A percentile compares a stretch with the other conserved stretches of the same genome.
These are phyloP conservation scores for Talaromyces sp. DNA, from an alignment of 2,329 filamentous ascomycete genomes.

Conservation along the genomic window DNA sequence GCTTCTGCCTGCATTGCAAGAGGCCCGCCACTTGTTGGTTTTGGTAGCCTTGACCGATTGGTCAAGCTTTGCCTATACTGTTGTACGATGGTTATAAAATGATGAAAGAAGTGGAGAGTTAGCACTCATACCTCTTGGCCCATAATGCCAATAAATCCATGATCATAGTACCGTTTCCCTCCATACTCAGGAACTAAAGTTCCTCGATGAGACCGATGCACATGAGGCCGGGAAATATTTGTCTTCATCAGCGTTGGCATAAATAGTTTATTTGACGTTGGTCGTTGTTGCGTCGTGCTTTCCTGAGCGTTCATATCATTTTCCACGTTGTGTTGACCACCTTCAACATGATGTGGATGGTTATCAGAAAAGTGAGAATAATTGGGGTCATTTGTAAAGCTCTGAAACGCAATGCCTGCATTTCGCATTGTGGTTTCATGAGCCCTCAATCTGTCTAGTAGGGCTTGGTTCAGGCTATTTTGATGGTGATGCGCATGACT, in stretches of 20 bases:
- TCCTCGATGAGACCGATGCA: neutral
- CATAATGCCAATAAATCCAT: slow-evolving; percentile 3
- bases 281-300: neutral
- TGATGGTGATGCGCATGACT: neutral
- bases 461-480: neutral
- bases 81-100: neutral
- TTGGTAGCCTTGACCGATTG: neutral
- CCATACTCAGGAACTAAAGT: neutral
- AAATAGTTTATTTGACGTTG: neutral
- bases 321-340: neutral
- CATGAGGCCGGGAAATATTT: neutral
- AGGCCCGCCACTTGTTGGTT: neutral
- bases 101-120: neutral
- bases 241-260: neutral
- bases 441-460: neutral
- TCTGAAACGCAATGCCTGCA: neutral
- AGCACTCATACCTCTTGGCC: neutral
- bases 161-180: slow-evolving; percentile 1
- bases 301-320: neutral
- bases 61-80: neutral
- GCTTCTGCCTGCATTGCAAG: neutral
- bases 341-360: neutral
- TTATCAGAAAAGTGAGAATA: neutral
- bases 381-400: neutral
- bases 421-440: neutral